These are phyloP conservation scores for Manihot esculenta DNA, from an alignment of 441 rosid species.

Conservation along the genomic window DNA sequence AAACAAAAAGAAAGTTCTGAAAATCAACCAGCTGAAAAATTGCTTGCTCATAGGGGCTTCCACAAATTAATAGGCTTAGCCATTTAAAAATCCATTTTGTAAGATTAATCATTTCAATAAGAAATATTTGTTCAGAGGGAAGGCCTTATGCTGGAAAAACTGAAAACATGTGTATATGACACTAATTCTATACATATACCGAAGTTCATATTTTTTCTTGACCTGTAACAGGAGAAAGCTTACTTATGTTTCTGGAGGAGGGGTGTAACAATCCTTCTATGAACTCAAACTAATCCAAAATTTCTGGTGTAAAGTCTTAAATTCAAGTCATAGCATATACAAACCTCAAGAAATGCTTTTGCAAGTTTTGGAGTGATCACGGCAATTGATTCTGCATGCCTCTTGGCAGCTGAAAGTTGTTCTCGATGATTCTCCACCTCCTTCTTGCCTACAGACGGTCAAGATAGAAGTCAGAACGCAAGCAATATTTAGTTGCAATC, in stretches of 20 bases:
- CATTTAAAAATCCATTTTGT: neutral
- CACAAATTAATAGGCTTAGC: neutral
- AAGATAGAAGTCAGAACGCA: constrained; percentile 16
- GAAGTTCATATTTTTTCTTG: too few relatives aligned
- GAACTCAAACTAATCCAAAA: neutral
- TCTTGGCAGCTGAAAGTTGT: constrained; percentile 71
- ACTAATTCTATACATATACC: too few relatives aligned
- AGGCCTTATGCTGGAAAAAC: neutral
- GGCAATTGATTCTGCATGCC: constrained; percentile 77
- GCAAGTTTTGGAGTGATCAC: constrained; percentile 75
- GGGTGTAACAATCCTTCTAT: neutral
- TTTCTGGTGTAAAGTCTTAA: neutral
- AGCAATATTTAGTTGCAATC: neutral
- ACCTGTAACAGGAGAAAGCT: too few relatives aligned
- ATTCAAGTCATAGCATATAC: constrained; percentile 14
- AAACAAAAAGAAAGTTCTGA: neutral
- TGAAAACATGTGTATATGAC: too few relatives aligned
- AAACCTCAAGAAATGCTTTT: constrained; percentile 74
- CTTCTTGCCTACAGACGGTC: constrained; percentile 49
- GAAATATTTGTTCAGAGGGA: neutral
- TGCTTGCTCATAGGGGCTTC: neutral
- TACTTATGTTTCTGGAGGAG: too few relatives aligned
- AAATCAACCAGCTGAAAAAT: neutral
- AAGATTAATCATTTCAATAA: neutral
- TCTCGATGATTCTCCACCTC: constrained; percentile 54